Base-by-base conservation (phyloP, 2,329 filamentous ascomycete genomes). In the Xenosphaeropsis pyriputrescens region DNA sequence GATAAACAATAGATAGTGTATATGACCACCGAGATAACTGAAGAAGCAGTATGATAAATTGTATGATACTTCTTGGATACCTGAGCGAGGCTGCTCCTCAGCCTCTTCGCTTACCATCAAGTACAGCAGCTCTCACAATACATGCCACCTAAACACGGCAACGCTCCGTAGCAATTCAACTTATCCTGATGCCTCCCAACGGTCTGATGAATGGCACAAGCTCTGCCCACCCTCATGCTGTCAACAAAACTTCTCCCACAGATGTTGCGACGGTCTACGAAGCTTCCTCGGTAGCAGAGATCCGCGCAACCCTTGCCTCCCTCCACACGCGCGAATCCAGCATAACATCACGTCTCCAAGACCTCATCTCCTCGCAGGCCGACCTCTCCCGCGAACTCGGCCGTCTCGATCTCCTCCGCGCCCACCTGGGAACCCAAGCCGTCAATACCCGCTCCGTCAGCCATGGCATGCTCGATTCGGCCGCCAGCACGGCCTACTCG, bases 391-490 rank as follows among this genome's bases (percentile, higher is more conserved):
- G 86, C 47, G 85, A 95, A 52, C 70, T 98, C 36, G 78, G 78
- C 43, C 81, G 89, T 14, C 71, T 98, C 45, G 91, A 98, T 59
- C 69, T 94, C 19, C 71, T 95, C 39, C 83, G 91, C 47, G 88
- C 88, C 32, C 81, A 88, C 45, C 72, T 96, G 22, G 86, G 86
- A 41, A 75, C 85, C 5, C 91, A 96, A 55, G 83, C 82, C 36
- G 81, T 88, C 51, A 80, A 83, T 36, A 81, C 86, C 12, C 75
- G 89, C 44, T 69, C 78, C 33, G 80, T 98, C 53, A 83, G 84
- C 66, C 84, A 85, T 72, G 80, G 77, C 56, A 94, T 95, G 83
- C 79, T 98, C 42, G 79, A 85, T 31, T 74, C 78, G 32, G 88
- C 91, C 19, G 83, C 91, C 15, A 71, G 79, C 37, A 96, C 88